Evolutionary conservation across 2,329 filamentous ascomycete genomes (phyloP).

Genomic region (Colletotrichum incanum): DNA sequence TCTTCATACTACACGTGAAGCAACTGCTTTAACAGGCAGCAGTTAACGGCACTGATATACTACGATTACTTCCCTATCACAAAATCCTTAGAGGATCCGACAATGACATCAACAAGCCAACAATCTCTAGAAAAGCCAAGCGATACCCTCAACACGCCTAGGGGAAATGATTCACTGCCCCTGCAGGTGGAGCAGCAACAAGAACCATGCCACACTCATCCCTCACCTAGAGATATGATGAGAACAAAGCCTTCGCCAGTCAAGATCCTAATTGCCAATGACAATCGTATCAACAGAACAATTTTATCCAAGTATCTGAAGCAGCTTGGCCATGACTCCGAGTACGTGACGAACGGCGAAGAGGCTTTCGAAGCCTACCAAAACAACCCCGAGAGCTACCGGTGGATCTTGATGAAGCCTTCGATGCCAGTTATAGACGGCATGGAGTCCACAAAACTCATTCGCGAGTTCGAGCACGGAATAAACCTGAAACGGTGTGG

Average conservation of each 20-base stretch:
- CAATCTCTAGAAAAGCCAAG: too few species aligned
- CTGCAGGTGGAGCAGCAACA: too few species aligned
- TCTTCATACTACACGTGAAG: not conserved
- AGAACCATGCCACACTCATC: too few species aligned
- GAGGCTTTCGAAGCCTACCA: constrained; percentile 52
- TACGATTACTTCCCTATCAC: not conserved
- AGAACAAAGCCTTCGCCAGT: not conserved
- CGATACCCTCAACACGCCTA: too few species aligned
- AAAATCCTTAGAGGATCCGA: not conserved
- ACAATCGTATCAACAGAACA: not conserved
- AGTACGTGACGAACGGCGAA: constrained; percentile 52
- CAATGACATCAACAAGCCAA: too few species aligned
- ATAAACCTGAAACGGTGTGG: constrained; percentile 54
- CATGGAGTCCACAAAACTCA: constrained; percentile 56
- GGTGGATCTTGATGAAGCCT: constrained; percentile 56
- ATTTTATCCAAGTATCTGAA: constrained; percentile 2
- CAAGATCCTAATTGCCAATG: constrained; percentile 2
- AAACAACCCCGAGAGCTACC: constrained; percentile 45
- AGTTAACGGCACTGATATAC: not conserved
- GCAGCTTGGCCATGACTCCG: constrained; percentile 49
- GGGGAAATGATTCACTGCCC: too few species aligned
- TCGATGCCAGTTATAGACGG: constrained; percentile 63
- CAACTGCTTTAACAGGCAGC: not conserved
- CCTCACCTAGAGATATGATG: too few species aligned
- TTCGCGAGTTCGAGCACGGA: constrained; percentile 58